Evolutionary conservation across 495 filamentous ascomycete species (phyloP).

Genomic region (Xylaria grammica): DNA sequence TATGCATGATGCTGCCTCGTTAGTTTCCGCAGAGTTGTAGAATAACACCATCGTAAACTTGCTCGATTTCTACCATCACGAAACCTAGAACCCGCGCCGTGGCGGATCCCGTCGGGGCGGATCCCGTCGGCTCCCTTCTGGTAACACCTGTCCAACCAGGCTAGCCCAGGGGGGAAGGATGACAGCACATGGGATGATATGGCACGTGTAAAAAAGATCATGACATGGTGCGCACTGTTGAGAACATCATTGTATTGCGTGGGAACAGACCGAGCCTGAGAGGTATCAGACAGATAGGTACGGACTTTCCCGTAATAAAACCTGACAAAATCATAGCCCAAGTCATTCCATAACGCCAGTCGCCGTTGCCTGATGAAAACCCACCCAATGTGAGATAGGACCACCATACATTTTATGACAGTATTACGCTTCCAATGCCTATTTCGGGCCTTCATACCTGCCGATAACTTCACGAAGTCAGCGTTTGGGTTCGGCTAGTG

Average conservation of each 20-base stretch:
- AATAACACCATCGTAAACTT: background rate
- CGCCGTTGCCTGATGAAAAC: conserved; percentile 41
- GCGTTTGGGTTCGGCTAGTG: background rate
- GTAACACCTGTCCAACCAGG: background rate
- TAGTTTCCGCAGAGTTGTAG: background rate
- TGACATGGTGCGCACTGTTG: background rate
- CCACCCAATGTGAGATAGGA: conserved; percentile 36
- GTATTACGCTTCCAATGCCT: conserved; percentile 31
- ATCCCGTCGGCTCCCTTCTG: background rate
- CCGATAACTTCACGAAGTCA: conserved; percentile 32
- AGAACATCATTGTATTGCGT: conserved; percentile 23
- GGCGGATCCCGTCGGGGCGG: too few species aligned
- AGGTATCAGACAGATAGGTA: conserved; percentile 34
- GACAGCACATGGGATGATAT: background rate
- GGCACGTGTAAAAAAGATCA: background rate
- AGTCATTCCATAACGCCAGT: conserved; percentile 39
- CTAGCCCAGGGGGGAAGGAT: too few species aligned
- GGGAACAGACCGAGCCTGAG: conserved; percentile 24
- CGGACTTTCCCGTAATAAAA: conserved; percentile 29
- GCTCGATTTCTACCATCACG: background rate
- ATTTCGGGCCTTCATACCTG: conserved; percentile 40
- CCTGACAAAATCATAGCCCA: conserved; percentile 34
- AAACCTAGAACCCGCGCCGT: too few species aligned
- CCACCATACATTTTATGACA: conserved; percentile 30
- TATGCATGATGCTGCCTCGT: background rate